A percentile compares a stretch with the other conserved stretches of the same genome.
Evolutionary conservation across 805 yeast genomes (phyloP).

Genomic region (Candida railenensis): DNA sequence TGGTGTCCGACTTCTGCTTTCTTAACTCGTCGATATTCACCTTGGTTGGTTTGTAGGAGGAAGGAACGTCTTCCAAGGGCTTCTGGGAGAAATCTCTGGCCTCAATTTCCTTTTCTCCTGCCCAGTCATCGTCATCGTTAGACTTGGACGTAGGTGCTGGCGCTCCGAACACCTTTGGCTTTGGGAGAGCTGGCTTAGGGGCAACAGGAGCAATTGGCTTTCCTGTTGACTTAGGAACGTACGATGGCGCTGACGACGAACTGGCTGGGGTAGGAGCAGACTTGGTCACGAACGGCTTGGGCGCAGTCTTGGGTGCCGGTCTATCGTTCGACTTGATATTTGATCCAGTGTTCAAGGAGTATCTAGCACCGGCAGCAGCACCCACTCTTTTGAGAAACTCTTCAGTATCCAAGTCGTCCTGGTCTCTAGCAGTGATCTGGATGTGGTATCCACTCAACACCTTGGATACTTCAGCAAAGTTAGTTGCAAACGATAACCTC

Average conservation of each 20-base stretch:
- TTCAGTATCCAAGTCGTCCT: slow-evolving; percentile 80
- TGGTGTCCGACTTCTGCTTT: slow-evolving; percentile 45
- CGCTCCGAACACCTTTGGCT: slow-evolving; percentile 19
- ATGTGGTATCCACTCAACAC: slow-evolving; percentile 84
- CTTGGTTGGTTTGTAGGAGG: slow-evolving; percentile 67
- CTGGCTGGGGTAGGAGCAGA: slow-evolving; percentile 27
- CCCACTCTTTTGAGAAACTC: slow-evolving; percentile 75
- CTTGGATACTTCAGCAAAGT: slow-evolving; percentile 72
- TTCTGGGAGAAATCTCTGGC: slow-evolving; percentile 51
- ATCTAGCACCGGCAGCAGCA: slow-evolving; percentile 95
- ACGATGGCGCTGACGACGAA: slow-evolving; percentile 12
- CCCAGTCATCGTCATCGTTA: slow-evolving; percentile 64
- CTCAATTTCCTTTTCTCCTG: slow-evolving; percentile 58
- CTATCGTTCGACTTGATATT: slow-evolving; percentile 10
- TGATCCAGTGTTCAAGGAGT: slow-evolving; percentile 56
- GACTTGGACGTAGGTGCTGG: slow-evolving; percentile 15
- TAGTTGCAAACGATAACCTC: slow-evolving; percentile 72
- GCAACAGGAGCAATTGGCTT: slow-evolving; percentile 33
- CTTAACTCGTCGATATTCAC: slow-evolving; percentile 58
- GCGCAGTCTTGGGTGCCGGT: slow-evolving; percentile 22
- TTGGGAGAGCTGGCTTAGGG: slow-evolving; percentile 28
- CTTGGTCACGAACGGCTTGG: slow-evolving; percentile 23
- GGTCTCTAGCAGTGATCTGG: slow-evolving; percentile 94
- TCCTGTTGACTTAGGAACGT: slow-evolving; percentile 5
- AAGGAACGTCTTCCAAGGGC: slow-evolving; percentile 53